These are phyloP conservation scores for Pilatotrama ljubarskyi DNA, from an alignment of 768 basidiomycete genomes.

Conservation along the genomic window DNA sequence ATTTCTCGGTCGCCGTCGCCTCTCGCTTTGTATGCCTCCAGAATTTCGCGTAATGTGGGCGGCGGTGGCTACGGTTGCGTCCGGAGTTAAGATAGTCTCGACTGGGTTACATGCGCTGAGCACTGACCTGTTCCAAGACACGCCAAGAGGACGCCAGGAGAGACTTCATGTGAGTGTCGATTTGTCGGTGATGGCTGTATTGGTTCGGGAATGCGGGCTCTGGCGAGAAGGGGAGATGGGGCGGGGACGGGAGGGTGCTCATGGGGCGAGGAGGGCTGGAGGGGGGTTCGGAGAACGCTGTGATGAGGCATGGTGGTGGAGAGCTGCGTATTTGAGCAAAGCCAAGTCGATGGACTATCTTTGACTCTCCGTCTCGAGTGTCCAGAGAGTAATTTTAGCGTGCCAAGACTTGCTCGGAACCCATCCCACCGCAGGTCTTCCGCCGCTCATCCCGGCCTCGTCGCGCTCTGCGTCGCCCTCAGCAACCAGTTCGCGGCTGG, in stretches of 20 bases:
- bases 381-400: constrained; percentile 40
- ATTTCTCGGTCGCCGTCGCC: constrained; percentile 93
- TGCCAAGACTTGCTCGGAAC: constrained; percentile 37
- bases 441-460: constrained; percentile 1
- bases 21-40: constrained; percentile 78
- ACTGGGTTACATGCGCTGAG: background rate
- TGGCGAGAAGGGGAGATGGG: constrained; percentile 24
- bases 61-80: constrained; percentile 61
- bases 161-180: constrained; percentile 28
- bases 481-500: background rate
- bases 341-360: constrained; percentile 51
- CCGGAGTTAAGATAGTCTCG: background rate
- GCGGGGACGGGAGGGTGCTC: constrained; percentile 30
- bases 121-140: constrained; percentile 47
- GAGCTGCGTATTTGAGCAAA: constrained; percentile 39
- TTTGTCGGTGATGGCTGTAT: constrained; percentile 11
- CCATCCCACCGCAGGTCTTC: constrained; percentile 19
- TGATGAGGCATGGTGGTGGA: constrained; percentile 23
- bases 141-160: constrained; percentile 48
- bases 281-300: constrained; percentile 9
- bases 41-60: constrained; percentile 81
- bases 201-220: constrained; percentile 6
- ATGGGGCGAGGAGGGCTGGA: constrained; percentile 22
- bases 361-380: constrained; percentile 37
- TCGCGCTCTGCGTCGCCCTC: background rate